A percentile compares a stretch with the other conserved stretches of the same genome.
Conservation (phyloP, 345 rosid species). For the Fremontodendron californicum region DNA sequence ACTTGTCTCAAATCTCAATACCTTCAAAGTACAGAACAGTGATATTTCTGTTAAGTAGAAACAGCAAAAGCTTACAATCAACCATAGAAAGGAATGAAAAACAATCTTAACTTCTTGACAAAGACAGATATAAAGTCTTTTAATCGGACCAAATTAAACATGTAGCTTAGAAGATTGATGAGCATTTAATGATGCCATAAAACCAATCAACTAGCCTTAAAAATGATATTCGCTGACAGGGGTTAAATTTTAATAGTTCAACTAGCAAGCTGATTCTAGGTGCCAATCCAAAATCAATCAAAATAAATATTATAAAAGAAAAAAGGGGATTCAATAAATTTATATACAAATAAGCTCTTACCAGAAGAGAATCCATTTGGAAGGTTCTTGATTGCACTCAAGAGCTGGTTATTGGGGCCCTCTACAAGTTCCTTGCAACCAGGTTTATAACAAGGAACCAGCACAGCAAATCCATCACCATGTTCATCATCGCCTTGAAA, state of each 20-base stretch:
- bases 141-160: not conserved
- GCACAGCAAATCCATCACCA: slow-evolving; percentile 67
- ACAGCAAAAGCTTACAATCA: not conserved
- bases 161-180: not conserved
- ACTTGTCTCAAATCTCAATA: not conserved
- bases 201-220: not conserved
- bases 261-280: not conserved
- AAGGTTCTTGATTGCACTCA: slow-evolving; percentile 58
- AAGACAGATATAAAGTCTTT: not conserved
- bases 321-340: not conserved
- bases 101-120: not conserved
- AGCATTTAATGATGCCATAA: not conserved
- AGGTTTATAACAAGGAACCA: slow-evolving; percentile 75
- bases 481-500: slow-evolving; percentile 46
- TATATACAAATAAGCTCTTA: slow-evolving; percentile 24
- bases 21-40: not conserved
- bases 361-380: slow-evolving; percentile 55
- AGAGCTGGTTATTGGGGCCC: slow-evolving; percentile 47
- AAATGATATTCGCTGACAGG: not conserved
- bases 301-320: not conserved
- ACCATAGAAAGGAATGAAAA: not conserved
- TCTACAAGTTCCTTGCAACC: slow-evolving; percentile 49
- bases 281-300: not conserved
- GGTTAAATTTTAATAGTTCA: not conserved
- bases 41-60: not conserved